phyloP scores from a whole-genome alignment of 805 yeast genomes.

The Deakozyma indianensis region DNA sequence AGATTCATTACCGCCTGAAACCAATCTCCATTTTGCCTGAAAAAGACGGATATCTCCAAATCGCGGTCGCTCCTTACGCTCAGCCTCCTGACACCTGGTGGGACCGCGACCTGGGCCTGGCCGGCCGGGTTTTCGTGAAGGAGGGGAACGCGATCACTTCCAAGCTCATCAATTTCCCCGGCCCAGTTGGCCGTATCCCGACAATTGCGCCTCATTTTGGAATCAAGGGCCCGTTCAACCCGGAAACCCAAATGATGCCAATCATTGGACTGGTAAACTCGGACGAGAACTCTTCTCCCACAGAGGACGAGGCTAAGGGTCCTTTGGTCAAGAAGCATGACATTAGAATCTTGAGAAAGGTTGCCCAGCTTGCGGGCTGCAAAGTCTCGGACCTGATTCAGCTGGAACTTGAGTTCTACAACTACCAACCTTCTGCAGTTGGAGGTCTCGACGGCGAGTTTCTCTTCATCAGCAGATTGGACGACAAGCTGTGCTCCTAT shows the following conservation, averaged over 20 bases:
- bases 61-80: conserved; percentile 91
- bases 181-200: conserved; percentile 81
- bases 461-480: conserved; percentile 81
- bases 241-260: conserved; percentile 75
- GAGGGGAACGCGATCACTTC: conserved; percentile 40
- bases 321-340: conserved; percentile 66
- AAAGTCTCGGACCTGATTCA: conserved; percentile 55
- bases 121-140: conserved; percentile 75
- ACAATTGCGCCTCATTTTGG: conserved; percentile 83
- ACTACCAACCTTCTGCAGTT: conserved; percentile 64
- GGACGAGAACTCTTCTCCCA: conserved; percentile 8
- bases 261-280: conserved; percentile 48
- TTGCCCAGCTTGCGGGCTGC: conserved; percentile 52
- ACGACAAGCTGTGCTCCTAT: conserved; percentile 78
- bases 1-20: conserved; percentile 81
- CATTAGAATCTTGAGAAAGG: conserved; percentile 46
- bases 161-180: conserved; percentile 61
- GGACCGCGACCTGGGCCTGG: conserved; percentile 81
- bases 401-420: conserved; percentile 75
- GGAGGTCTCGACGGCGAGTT: conserved; percentile 91
- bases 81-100: conserved; percentile 96
- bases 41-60: conserved; percentile 62
- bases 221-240: conserved; percentile 70
- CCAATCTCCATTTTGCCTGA: conserved; percentile 54
- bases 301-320: conserved; percentile 28